Percentiles rank a stretch among this genome's conserved stretches.
Conservation (phyloP, 495 filamentous ascomycete species). For the Penicillium daleae region DNA sequence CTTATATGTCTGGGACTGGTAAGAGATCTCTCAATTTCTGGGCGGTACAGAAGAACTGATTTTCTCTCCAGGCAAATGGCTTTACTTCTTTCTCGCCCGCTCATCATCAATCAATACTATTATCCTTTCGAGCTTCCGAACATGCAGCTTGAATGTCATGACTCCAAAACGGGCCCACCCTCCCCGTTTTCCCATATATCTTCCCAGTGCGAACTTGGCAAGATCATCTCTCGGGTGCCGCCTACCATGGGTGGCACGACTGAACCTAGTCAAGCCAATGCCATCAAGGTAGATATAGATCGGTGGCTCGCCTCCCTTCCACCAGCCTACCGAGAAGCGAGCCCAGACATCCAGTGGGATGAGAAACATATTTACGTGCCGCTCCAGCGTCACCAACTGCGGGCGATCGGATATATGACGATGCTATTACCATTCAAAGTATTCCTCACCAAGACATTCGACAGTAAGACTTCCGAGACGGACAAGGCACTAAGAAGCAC, state of each 20-base stretch:
- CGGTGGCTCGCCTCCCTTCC: slow-evolving; percentile 49
- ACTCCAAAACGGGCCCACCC: slow-evolving; percentile 15
- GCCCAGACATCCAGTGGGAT: slow-evolving; percentile 53
- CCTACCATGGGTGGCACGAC: slow-evolving; percentile 13
- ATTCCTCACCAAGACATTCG: slow-evolving; percentile 38
- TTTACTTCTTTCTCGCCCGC: slow-evolving; percentile 30
- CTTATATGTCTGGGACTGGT: slow-evolving; percentile 45
- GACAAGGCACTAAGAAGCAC: slow-evolving; percentile 36
- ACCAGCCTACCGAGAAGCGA: slow-evolving; percentile 39
- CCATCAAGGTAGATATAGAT: slow-evolving; percentile 37
- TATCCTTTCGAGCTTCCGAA: slow-evolving; percentile 31
- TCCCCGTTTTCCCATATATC: slow-evolving; percentile 32
- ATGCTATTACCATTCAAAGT: slow-evolving; percentile 48
- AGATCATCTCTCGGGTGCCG: slow-evolving; percentile 22
- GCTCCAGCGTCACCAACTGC: slow-evolving; percentile 53
- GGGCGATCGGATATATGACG: slow-evolving; percentile 51
- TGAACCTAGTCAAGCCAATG: slow-evolving; percentile 16
- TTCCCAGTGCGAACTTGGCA: slow-evolving; percentile 30
- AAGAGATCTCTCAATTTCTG: slow-evolving; percentile 13
- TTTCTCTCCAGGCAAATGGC: slow-evolving; percentile 36
- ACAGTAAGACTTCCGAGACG: slow-evolving; percentile 25
- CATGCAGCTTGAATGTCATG: slow-evolving; percentile 26
- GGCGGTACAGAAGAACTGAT: no score
- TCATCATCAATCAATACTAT: slow-evolving; percentile 31
- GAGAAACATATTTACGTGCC: slow-evolving; percentile 42